Evolutionary conservation across 2,329 filamentous ascomycete genomes (phyloP).

Genomic region (Sphaerulina populicola): DNA sequence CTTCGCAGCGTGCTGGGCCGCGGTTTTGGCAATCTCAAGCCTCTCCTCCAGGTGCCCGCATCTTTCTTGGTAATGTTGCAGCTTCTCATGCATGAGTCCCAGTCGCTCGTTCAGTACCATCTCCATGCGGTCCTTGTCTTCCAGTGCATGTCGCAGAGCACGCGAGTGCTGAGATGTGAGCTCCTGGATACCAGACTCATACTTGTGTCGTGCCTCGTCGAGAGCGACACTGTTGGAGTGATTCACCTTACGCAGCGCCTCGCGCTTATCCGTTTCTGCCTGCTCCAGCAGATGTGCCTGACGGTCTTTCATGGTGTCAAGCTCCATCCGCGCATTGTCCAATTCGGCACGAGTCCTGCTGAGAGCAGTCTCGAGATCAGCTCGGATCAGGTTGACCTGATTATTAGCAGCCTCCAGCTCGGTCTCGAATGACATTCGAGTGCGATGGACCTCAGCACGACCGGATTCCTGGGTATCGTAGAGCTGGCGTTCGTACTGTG

Average conservation of each 20-base stretch:
- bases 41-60: constrained; percentile 80
- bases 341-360: constrained; percentile 63
- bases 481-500: constrained; percentile 70
- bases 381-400: constrained; percentile 73
- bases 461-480: constrained; percentile 74
- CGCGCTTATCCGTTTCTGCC: constrained; percentile 59
- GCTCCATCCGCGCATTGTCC: constrained; percentile 68
- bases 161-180: constrained; percentile 55
- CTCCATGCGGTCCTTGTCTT: constrained; percentile 75
- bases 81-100: constrained; percentile 72
- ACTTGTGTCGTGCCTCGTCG: constrained; percentile 51
- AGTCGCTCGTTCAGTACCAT: constrained; percentile 73
- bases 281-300: constrained; percentile 81
- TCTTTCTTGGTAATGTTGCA: constrained; percentile 77
- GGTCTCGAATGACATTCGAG: constrained; percentile 66
- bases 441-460: constrained; percentile 70
- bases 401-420: constrained; percentile 78
- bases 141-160: constrained; percentile 44
- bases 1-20: constrained; percentile 71
- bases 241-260: constrained; percentile 49
- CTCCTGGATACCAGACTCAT: constrained; percentile 35
- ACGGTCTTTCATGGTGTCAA: constrained; percentile 70
- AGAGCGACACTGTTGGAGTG: constrained; percentile 46
- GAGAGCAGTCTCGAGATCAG: constrained; percentile 74
- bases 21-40: constrained; percentile 79